phyloP scores from a whole-genome alignment of 768 basidiomycete species.

The Leccinellum rugosiceps region DNA sequence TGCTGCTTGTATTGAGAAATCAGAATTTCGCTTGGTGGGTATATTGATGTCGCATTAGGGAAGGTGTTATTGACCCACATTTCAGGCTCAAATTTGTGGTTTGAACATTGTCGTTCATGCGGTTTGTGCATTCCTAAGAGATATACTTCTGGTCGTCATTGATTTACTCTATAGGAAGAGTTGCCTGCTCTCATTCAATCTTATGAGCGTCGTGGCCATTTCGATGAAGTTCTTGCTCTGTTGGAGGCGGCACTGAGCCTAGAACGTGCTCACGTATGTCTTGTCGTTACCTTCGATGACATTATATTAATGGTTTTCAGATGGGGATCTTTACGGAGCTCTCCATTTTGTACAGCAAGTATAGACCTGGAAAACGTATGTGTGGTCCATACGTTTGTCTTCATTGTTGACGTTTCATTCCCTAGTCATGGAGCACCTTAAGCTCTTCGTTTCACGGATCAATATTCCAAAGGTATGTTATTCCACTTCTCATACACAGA shows the following conservation, averaged over 20 bases:
- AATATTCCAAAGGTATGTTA: slow-evolving; percentile 86
- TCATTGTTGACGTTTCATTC: slow-evolving; percentile 5
- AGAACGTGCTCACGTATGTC: slow-evolving; percentile 85
- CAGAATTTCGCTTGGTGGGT: slow-evolving; percentile 85
- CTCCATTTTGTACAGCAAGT: slow-evolving; percentile 90
- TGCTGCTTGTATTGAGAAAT: slow-evolving; percentile 96
- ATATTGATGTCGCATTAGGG: neutral
- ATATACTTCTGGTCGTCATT: slow-evolving; percentile 4
- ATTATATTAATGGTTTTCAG: slow-evolving; percentile 30
- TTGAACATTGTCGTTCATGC: slow-evolving; percentile 97
- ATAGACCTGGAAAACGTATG: slow-evolving; percentile 87
- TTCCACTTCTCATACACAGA: neutral
- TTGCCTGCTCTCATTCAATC: slow-evolving; percentile 67
- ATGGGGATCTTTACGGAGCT: slow-evolving; percentile 99
- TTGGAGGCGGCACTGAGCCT: slow-evolving; percentile 95
- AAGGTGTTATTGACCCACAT: slow-evolving; percentile 5
- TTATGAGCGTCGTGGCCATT: slow-evolving; percentile 90
- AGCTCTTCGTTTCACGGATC: slow-evolving; percentile 91
- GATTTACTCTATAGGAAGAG: slow-evolving; percentile 56
- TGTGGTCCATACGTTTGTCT: slow-evolving; percentile 7
- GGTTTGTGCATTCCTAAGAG: slow-evolving; percentile 23
- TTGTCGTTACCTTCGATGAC: neutral
- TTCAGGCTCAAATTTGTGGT: slow-evolving; percentile 95
- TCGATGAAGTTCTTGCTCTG: slow-evolving; percentile 88
- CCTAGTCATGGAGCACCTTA: slow-evolving; percentile 97